These are phyloP conservation scores for Orobanche coerulescens DNA, from an alignment of 257 asterid genomes.

Conservation along the genomic window DNA sequence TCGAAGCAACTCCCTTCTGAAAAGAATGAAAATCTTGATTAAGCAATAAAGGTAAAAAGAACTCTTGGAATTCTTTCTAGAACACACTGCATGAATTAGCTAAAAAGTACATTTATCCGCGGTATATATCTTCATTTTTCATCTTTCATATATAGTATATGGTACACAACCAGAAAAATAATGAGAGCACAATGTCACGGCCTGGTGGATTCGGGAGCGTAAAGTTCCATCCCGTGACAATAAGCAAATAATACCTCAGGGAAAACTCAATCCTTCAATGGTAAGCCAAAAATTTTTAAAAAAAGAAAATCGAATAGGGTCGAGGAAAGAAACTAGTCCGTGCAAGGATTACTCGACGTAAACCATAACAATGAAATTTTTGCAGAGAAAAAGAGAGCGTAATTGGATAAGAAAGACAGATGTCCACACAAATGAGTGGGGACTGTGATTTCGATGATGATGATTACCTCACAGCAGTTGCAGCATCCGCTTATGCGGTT, in stretches of 20 bases:
- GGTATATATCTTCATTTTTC: neutral
- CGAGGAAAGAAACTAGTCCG: too few species aligned
- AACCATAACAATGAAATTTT: neutral
- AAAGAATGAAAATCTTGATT: conserved; percentile 29
- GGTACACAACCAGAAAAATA: conserved; percentile 19
- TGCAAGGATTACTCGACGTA: neutral
- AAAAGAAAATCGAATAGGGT: too few species aligned
- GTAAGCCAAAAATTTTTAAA: conserved; percentile 18
- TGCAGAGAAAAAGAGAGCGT: conserved; percentile 34
- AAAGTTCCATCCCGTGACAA: too few species aligned
- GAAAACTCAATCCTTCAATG: conserved; percentile 29
- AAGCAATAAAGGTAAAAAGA: conserved; percentile 41
- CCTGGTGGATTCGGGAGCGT: neutral
- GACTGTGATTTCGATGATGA: conserved; percentile 27
- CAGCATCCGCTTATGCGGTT: conserved; percentile 61
- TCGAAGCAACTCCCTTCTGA: neutral
- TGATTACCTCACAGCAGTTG: conserved; percentile 49
- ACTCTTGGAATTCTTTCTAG: conserved; percentile 9
- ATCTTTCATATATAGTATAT: neutral
- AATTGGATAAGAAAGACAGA: conserved; percentile 46
- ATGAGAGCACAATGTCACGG: conserved; percentile 17
- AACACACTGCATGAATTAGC: neutral
- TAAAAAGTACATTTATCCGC: neutral
- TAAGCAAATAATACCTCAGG: conserved; percentile 21
- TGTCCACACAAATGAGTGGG: conserved; percentile 33